These are phyloP conservation scores for Parasarocladium wereldwijsianum DNA, from an alignment of 2,329 filamentous ascomycete species.

Conservation along the genomic window DNA sequence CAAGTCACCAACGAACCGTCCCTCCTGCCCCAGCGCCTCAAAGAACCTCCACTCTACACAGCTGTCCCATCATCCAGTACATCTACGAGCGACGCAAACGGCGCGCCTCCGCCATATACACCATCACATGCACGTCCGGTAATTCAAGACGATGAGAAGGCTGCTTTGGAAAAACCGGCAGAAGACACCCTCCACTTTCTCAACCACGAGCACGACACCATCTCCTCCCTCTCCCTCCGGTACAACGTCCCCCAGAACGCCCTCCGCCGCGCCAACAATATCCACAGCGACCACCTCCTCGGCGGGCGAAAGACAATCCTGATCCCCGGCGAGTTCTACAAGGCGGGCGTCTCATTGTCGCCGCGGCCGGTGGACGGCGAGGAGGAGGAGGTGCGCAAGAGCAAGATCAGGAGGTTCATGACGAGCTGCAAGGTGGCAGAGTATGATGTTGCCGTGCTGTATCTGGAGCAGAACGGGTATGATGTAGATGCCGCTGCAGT, in stretches of 20 bases:
- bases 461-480: constrained; percentile 56
- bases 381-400: constrained; percentile 57
- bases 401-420: constrained; percentile 63
- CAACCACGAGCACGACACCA: constrained; percentile 50
- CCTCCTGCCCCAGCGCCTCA: constrained; percentile 44
- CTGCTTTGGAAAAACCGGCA: constrained; percentile 16
- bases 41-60: constrained; percentile 54
- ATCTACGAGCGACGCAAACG: constrained; percentile 10
- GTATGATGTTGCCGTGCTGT: constrained; percentile 61
- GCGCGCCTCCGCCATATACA: constrained; percentile 26
- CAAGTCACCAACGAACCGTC: constrained; percentile 52
- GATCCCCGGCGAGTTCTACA: constrained; percentile 58
- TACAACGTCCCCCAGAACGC: constrained; percentile 53
- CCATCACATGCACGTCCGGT: constrained; percentile 7
- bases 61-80: constrained; percentile 15
- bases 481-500: constrained; percentile 50
- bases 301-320: constrained; percentile 53
- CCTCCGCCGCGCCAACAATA: constrained; percentile 51
- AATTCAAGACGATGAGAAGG: constrained; percentile 11
- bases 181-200: constrained; percentile 64
- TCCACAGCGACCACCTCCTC: constrained; percentile 58
- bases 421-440: constrained; percentile 62
- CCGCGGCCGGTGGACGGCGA: constrained; percentile 60
- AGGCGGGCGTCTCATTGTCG: constrained; percentile 50
- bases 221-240: constrained; percentile 53